Base-by-base conservation (phyloP, 345 rosid genomes). In the Salix suchowensis region DNA sequence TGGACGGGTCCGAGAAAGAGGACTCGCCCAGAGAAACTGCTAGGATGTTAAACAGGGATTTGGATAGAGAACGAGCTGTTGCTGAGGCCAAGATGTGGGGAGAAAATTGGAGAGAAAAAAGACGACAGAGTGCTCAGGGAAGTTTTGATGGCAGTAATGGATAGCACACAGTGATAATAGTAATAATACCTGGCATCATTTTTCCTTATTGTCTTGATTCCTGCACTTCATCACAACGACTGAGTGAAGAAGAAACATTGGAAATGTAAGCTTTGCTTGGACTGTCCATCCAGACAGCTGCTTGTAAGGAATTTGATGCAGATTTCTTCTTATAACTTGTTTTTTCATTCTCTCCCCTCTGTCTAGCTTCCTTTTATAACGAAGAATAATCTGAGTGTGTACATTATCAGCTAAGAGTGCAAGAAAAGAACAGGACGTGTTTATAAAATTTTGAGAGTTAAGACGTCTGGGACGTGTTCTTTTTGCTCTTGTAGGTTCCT, bases 1-100 rank as follows among this genome's bases (percentile, higher is more conserved):
- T 90, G 64, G 97, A 93, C 37, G 92, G 94, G 54, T 92, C 91
- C 0, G 99, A 95, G 81, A 95, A 91, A 77, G 98, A 96, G 2
- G 98, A 95, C 66, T 93, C 98, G 0, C 99, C 96, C 0, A 87
- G 83, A 83, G 99, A 93, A 83, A 89, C 88, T 6, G 88, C 83
- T 2, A 86, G 91, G 83, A 87, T 89, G 46, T 70, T 87, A 77
- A 90, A 88, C 86, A 67, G 94, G 73, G 97, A 91, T 77, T 83
- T 89, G 62, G 93, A 95, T 30, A 90, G 99, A 68, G 97, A 96
- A 79, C 86, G 92, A 19, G 97, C 97, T 13, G 98, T 96, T 70
- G 99, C 98, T 0, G 99, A 96, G 80, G 98, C 99, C 50, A 96
- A 92, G 83, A 91, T 88, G 95, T 96, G 98, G 99, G 99, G 97